These are phyloP conservation scores for Solanum hybrid DNA, from an alignment of 305 asterid species.

Conservation along the genomic window DNA sequence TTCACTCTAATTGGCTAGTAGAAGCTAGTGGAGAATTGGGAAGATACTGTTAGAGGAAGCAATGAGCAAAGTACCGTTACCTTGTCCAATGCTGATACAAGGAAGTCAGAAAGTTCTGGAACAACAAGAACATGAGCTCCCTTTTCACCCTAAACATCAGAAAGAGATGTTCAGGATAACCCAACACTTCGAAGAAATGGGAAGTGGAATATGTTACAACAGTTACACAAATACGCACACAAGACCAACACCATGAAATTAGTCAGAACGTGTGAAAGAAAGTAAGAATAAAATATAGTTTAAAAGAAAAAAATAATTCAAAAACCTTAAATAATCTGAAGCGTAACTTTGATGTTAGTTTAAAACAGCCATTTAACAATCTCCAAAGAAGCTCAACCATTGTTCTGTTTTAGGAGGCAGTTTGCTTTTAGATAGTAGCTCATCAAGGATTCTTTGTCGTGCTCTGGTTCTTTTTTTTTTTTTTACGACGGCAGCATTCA, in stretches of 20 bases:
- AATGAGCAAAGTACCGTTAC: constrained; percentile 17
- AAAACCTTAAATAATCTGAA: background rate
- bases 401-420: background rate
- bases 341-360: background rate
- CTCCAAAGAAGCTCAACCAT: background rate
- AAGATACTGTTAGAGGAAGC: background rate
- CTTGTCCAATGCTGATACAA: constrained; percentile 66
- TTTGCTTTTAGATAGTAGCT: background rate
- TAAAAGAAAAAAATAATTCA: background rate
- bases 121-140: constrained; percentile 87
- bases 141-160: constrained; percentile 56
- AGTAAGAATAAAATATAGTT: background rate
- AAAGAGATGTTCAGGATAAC: constrained; percentile 1
- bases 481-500: background rate
- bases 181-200: background rate
- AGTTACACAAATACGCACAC: background rate
- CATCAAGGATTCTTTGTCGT: background rate
- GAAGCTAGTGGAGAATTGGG: background rate
- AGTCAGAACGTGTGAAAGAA: background rate
- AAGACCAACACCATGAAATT: background rate
- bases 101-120: constrained; percentile 84
- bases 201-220: background rate
- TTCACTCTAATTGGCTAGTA: background rate
- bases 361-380: background rate
- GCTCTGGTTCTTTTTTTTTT: background rate